These are phyloP conservation scores for Auricularia sp. DNA, from an alignment of 768 basidiomycete species.

Conservation along the genomic window DNA sequence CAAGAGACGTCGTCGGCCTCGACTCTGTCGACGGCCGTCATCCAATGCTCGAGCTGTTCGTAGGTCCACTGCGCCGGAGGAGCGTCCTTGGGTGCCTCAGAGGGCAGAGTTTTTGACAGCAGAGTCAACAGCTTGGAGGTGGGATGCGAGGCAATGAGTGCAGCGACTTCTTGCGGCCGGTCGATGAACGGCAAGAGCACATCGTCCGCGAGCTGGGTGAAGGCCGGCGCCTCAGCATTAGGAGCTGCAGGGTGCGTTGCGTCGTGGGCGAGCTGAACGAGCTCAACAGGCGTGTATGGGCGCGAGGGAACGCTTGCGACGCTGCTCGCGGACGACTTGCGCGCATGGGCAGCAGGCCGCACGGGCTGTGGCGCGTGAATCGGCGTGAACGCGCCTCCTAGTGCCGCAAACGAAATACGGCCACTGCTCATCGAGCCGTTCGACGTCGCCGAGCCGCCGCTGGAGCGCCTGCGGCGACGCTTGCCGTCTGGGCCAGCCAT, in stretches of 20 bases:
- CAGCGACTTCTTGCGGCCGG: constrained; percentile 62
- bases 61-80: constrained; percentile 68
- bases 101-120: constrained; percentile 59
- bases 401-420: neutral
- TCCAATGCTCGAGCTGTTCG: constrained; percentile 54
- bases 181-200: constrained; percentile 83
- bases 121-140: constrained; percentile 65
- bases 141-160: constrained; percentile 54
- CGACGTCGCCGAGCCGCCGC: constrained; percentile 11
- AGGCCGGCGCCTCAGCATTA: constrained; percentile 33
- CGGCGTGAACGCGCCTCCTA: constrained; percentile 15
- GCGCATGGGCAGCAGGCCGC: constrained; percentile 16
- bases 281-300: constrained; percentile 53
- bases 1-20: constrained; percentile 61
- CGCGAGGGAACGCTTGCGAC: constrained; percentile 23
- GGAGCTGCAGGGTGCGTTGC: constrained; percentile 33
- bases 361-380: constrained; percentile 20
- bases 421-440: constrained; percentile 18
- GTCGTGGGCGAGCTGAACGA: constrained; percentile 61
- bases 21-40: constrained; percentile 54
- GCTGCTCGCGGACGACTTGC: constrained; percentile 9
- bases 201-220: constrained; percentile 66
- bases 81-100: constrained; percentile 15
- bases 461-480: constrained; percentile 6
- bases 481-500: constrained; percentile 3